Conservation (phyloP, 768 basidiomycete species). For the Tephrocybe sp. region DNA sequence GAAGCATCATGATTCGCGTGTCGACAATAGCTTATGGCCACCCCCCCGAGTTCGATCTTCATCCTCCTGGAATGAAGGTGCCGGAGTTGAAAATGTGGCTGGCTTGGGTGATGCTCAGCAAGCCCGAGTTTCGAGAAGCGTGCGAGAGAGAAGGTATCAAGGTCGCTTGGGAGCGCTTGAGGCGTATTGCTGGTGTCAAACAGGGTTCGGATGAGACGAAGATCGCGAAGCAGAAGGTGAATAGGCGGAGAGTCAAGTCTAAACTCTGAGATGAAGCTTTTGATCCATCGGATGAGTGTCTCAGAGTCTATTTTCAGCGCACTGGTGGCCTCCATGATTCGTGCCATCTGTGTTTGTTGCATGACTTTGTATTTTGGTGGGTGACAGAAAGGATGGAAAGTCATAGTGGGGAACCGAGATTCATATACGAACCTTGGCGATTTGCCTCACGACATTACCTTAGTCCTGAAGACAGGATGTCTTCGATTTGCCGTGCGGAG, state of each 20-base stretch:
- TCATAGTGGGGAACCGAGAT: too few relatives aligned
- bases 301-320: too few relatives aligned
- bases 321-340: too few relatives aligned
- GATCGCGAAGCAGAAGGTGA: slow-evolving; percentile 6
- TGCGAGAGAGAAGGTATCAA: slow-evolving; percentile 34
- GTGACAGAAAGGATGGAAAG: too few relatives aligned
- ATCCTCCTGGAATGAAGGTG: slow-evolving; percentile 24
- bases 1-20: slow-evolving; percentile 42
- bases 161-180: slow-evolving; percentile 29
- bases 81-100: slow-evolving; percentile 36
- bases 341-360: too few relatives aligned
- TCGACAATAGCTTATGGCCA: slow-evolving; percentile 44
- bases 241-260: slow-evolving; percentile 1
- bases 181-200: slow-evolving; percentile 21
- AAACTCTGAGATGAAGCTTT: slow-evolving; percentile 12
- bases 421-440: too few relatives aligned
- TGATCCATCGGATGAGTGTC: background rate
- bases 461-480: background rate
- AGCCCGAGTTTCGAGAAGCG: slow-evolving; percentile 34
- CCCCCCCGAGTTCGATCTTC: slow-evolving; percentile 41
- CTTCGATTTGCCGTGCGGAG: background rate
- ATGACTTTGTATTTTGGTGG: too few relatives aligned
- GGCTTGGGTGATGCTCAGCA: slow-evolving; percentile 39
- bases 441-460: too few relatives aligned
- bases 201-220: slow-evolving; percentile 8